Evolutionary conservation across 129 eudicot genomes (phyloP), one percentile per base, ranked within the genome.

Genomic region (Sambucus nigra): DNA sequence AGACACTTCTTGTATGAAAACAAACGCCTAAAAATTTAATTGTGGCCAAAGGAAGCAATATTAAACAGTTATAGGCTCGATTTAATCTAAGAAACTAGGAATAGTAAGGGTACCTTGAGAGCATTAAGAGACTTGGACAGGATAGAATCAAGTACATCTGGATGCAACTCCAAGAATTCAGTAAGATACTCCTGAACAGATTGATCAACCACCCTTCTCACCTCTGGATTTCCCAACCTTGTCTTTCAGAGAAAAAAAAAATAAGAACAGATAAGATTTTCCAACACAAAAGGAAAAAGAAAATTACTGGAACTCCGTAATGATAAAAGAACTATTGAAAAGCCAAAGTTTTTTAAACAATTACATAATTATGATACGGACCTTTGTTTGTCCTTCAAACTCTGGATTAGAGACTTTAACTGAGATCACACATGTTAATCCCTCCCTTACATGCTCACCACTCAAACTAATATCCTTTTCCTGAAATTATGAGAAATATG

Each of bases 311-410:
- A 53, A 33, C 25, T 26, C 29, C 14, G 17, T 53, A 59, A 6
- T 25, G 51, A 24, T 21, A 23, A 31, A 61, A 28, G 59, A 15
- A 56, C 16, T 40, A 15, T 21, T 23, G 25, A 25, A 0, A 51
- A 17, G 31, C 41, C 40, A 14, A 52, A 52, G 27, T 19, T 28
- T 9, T 25, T 59, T 21, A 51, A 51, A 11, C 44, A 39, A 10
- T 28, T 53, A 35, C 15, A 29, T 14, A 13, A 0, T 22, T 23
- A 29, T 31, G 26, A 48, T 22, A 17, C 26, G 12, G 65, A 92
- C 99, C 99, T 92, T 92, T 51, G 99, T 92, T 70, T 91, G 99
- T 56, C 99, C 99, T 82, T 86, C 99, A 80, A 92, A 92, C 64
- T 92, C 99, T 10, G 99, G 96, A 73, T 92, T 82, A 23, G 95